phyloP scores from a whole-genome alignment of 768 basidiomycete species.

The Glaciozyma martinii region DNA sequence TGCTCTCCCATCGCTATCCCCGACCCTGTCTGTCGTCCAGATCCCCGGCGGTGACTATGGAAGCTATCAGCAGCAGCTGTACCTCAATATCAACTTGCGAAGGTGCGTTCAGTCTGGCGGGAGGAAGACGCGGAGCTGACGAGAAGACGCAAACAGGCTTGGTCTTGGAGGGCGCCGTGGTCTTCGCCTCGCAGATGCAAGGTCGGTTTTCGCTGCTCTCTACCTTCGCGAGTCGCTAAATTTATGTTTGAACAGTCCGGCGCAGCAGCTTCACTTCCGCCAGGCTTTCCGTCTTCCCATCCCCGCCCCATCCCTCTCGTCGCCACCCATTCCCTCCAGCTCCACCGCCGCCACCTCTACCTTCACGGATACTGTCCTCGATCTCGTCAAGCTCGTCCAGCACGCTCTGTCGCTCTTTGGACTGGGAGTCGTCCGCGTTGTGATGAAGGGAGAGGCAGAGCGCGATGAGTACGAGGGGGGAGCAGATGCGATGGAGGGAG shows the following conservation, averaged over 20 bases:
- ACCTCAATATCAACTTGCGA: conserved; percentile 5
- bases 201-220: neutral
- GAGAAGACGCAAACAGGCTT: neutral
- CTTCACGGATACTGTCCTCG: neutral
- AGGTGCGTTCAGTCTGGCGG: neutral
- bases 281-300: neutral
- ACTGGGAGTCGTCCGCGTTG: conserved; percentile 15
- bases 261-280: conserved; percentile 9
- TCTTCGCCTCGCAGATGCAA: conserved; percentile 1
- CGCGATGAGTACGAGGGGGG: too few species aligned
- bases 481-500: too few species aligned
- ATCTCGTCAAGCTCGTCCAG: conserved; percentile 18
- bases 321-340: neutral
- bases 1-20: neutral
- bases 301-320: neutral
- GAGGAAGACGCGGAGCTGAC: neutral
- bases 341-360: neutral
- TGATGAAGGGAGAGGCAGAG: neutral
- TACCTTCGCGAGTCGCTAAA: neutral
- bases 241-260: neutral
- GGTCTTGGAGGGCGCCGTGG: conserved; percentile 3
- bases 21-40: neutral
- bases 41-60: conserved; percentile 1
- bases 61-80: neutral
- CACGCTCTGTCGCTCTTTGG: conserved; percentile 25